Evolutionary conservation across 768 basidiomycete species (phyloP).

Genomic region (Tylopilus sp.): DNA sequence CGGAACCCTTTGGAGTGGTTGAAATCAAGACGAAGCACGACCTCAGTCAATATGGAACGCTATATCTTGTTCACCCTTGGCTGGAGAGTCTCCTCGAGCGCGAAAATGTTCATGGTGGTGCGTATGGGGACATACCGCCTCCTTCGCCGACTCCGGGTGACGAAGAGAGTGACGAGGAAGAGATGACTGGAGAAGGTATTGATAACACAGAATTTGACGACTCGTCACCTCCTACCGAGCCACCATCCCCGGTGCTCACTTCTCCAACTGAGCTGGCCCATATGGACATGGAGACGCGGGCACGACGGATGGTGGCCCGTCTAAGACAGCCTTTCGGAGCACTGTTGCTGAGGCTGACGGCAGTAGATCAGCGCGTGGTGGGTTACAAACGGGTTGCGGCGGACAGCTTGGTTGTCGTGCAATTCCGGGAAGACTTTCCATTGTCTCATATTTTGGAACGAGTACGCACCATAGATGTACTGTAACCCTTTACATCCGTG

Average conservation of each 20-base stretch:
- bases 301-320: neutral
- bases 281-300: neutral
- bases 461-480: neutral
- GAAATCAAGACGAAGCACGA: neutral
- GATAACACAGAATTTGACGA: neutral
- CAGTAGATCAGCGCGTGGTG: neutral
- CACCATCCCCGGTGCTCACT: neutral
- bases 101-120: neutral
- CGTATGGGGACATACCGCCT: neutral
- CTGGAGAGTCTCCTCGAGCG: neutral
- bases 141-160: too few relatives aligned
- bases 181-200: too few relatives aligned
- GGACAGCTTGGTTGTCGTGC: neutral
- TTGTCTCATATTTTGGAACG: neutral
- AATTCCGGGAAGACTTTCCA: neutral
- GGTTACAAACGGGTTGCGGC: neutral
- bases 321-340: neutral
- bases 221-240: neutral
- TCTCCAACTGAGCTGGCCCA: neutral
- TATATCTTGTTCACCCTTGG: neutral
- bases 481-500: too few relatives aligned
- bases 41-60: neutral
- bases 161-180: too few relatives aligned
- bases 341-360: neutral
- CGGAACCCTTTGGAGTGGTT: neutral